These are phyloP conservation scores for Alternaria sp. DNA, from an alignment of 2,329 filamentous ascomycete genomes.

Conservation along the genomic window DNA sequence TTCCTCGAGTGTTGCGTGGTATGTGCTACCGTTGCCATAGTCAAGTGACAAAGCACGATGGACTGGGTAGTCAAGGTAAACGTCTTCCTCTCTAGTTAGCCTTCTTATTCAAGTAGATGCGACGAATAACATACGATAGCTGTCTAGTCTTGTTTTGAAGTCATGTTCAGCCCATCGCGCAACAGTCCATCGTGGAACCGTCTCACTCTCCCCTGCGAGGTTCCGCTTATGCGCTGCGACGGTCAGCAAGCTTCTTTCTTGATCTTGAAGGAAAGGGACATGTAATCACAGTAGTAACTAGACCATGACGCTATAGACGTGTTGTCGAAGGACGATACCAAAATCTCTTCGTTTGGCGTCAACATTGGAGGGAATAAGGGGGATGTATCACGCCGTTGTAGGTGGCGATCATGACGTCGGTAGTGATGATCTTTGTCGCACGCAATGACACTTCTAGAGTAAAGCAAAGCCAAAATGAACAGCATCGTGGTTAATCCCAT, in stretches of 20 bases:
- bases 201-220: conserved; percentile 38
- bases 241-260: too few species aligned
- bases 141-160: conserved; percentile 38
- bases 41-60: conserved; percentile 40
- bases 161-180: conserved; percentile 40
- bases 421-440: conserved; percentile 5
- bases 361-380: conserved; percentile 39
- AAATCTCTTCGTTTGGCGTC: conserved; percentile 42
- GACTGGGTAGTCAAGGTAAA: conserved; percentile 43
- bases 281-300: conserved; percentile 38
- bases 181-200: conserved; percentile 48
- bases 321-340: conserved; percentile 49
- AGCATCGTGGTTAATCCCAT: neutral
- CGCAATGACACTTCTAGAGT: neutral
- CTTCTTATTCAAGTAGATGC: too few species aligned
- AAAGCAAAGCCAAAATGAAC: neutral
- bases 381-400: conserved; percentile 29
- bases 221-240: conserved; percentile 33
- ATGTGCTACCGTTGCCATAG: conserved; percentile 38
- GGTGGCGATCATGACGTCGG: conserved; percentile 21
- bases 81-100: neutral
- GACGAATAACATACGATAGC: conserved; percentile 32
- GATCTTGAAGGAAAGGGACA: too few species aligned
- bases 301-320: conserved; percentile 45
- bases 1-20: conserved; percentile 37